Evolutionary conservation across 257 asterid genomes (phyloP).

Genomic region (Ballota nigra): DNA sequence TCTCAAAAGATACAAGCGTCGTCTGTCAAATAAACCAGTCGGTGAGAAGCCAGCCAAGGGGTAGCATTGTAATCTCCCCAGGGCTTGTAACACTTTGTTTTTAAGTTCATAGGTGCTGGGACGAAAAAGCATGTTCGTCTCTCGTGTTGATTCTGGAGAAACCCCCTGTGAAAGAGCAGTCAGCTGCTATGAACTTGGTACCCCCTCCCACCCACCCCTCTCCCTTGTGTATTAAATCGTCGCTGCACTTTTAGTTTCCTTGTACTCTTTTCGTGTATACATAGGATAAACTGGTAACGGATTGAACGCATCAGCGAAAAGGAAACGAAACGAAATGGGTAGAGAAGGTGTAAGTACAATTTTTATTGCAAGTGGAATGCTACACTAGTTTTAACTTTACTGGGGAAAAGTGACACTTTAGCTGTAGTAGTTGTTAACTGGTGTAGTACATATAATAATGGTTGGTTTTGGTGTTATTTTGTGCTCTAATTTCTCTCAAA

Average conservation of each 20-base stretch:
- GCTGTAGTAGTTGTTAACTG: constrained; percentile 13
- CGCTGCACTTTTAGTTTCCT: constrained; percentile 22
- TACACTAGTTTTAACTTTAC: constrained; percentile 9
- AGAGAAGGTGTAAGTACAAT: constrained; percentile 24
- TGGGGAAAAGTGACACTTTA: background rate
- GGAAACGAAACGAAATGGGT: constrained; percentile 11
- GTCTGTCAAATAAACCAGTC: constrained; percentile 63
- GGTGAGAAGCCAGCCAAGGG: constrained; percentile 25
- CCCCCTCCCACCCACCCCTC: background rate
- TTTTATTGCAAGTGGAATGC: constrained; percentile 25
- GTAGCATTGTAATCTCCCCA: constrained; percentile 26
- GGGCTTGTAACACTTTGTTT: constrained; percentile 35
- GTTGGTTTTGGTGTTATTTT: background rate
- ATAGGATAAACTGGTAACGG: constrained; percentile 21
- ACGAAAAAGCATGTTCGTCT: background rate
- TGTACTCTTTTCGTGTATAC: constrained; percentile 35
- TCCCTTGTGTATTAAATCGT: constrained; percentile 32
- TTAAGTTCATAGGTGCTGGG: constrained; percentile 29
- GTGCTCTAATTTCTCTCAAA: background rate
- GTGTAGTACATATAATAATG: constrained; percentile 21
- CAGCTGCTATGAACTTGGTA: constrained; percentile 14
- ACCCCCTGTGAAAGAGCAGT: constrained; percentile 10
- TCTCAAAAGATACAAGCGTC: constrained; percentile 88
- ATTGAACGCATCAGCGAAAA: constrained; percentile 18
- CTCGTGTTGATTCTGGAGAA: too few relatives aligned